phyloP scores from a whole-genome alignment of 495 filamentous ascomycete genomes.

The Hypomontagnella monticulosa region DNA sequence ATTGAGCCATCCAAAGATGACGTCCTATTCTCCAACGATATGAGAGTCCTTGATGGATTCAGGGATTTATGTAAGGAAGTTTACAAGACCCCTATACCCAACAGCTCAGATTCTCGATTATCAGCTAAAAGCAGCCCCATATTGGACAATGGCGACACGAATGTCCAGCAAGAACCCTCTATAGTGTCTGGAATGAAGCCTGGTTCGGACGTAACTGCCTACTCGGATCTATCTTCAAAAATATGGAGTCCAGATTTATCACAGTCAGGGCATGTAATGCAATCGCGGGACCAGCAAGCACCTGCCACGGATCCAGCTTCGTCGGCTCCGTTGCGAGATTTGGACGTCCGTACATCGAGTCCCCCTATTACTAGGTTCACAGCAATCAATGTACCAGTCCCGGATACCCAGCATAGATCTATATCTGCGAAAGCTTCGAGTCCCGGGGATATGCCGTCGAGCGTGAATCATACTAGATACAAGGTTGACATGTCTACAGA shows the following conservation, averaged over 20 bases:
- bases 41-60: constrained; percentile 58
- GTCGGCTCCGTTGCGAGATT: background rate
- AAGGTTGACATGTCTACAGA: constrained; percentile 52
- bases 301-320: too few species aligned
- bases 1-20: constrained; percentile 93
- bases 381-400: constrained; percentile 13
- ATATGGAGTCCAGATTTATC: background rate
- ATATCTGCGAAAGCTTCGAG: background rate
- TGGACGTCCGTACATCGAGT: background rate
- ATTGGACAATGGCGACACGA: background rate
- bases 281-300: background rate
- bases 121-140: background rate
- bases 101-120: background rate
- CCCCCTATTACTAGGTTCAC: background rate
- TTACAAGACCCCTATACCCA: constrained; percentile 50
- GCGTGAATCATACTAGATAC: constrained; percentile 38
- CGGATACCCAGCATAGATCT: background rate
- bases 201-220: background rate
- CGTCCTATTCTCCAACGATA: constrained; percentile 76
- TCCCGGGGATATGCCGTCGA: constrained; percentile 1
- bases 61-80: constrained; percentile 63
- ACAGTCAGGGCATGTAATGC: background rate
- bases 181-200: constrained; percentile 6
- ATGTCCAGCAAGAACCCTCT: background rate
- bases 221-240: background rate